Base-by-base conservation (phyloP, 2,329 filamentous ascomycete species). In the Thelonectria blattea region DNA sequence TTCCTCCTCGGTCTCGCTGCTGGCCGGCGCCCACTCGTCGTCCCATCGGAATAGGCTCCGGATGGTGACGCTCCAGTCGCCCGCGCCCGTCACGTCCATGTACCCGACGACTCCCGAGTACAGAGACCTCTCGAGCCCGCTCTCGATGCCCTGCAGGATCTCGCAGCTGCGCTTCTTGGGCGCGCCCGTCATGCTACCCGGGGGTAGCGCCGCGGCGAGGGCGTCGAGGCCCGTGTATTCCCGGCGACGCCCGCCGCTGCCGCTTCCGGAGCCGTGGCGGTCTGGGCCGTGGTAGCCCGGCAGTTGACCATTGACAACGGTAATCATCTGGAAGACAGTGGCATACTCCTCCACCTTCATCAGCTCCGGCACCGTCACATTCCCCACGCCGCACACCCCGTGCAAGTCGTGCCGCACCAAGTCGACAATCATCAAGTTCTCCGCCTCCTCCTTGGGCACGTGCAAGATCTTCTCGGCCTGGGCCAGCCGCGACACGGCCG, bases 381-480 rank as follows among this genome's bases (percentile, higher is more conserved):
- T 85, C 0, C 88, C 88, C 1, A 90, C 84, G 5, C 91, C 91
- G 62, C 90, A 92, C 9, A 96, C 88, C n/a, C 89, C 87, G 75
- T 96, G 91, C 12, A 98, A 81, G 74, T 98, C 94, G 72, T 98
- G 94, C 0, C 94, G 86, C n/a, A 97, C 95, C 1, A 98, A 82
- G 74, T 98, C 94, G 2, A 97, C 93, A 69, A 98, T 97, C 95
- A 98, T 98, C 22, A 98, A 84, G 72, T 98, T 98, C 79, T 98
- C 94, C 0, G 94, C 94, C 69, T 91, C 88, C 75, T 98, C 95
- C 74, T 98, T 98, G 20, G 91, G 89, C 0, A 91, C 85, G 58
- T 89, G 86, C 14, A 97, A 84, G 41, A 96, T 85, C 27, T 80
- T 78, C 62, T 89, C 87, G 1, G 94, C 93, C 69, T 91, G 84